phyloP scores from a whole-genome alignment of 2,329 filamentous ascomycete species.

The Aspergillus uvarum region DNA sequence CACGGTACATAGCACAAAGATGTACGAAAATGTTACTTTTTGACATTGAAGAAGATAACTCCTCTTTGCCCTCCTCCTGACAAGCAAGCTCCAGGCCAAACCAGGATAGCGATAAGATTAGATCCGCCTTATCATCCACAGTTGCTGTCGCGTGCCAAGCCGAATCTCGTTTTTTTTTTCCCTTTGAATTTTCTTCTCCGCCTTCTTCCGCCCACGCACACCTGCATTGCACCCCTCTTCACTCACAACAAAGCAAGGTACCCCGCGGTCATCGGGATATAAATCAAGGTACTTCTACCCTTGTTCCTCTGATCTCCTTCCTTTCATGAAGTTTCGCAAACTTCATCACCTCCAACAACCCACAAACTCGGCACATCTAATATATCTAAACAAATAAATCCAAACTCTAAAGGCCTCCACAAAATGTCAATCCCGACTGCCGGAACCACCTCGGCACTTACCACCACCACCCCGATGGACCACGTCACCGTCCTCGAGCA shows the following conservation, averaged over 20 bases:
- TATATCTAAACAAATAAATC: not conserved
- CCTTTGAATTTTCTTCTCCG: not conserved
- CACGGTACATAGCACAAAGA: too few relatives aligned
- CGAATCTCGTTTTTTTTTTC: not conserved
- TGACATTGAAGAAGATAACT: too few relatives aligned
- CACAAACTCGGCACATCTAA: not conserved
- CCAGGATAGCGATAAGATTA: not conserved
- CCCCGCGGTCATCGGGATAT: not conserved
- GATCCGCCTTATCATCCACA: not conserved
- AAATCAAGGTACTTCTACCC: not conserved
- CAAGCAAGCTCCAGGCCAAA: not conserved
- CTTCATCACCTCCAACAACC: not conserved
- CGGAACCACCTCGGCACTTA: not conserved
- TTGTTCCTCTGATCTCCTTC: not conserved
- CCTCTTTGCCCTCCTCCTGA: not conserved
- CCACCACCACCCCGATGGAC: not conserved
- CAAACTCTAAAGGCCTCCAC: not conserved
- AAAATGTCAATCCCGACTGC: not conserved
- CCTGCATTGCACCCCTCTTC: not conserved
- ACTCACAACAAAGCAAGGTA: not conserved
- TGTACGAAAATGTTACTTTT: not conserved
- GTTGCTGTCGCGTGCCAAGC: not conserved
- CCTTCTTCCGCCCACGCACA: not conserved
- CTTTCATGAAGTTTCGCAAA: not conserved
- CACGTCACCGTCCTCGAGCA: slow-evolving; percentile 15